Evolutionary conservation across 73 alveolate genomes (phyloP), one percentile per base, ranked within the genome.

Genomic region (Paramecium octaurelia): DNA sequence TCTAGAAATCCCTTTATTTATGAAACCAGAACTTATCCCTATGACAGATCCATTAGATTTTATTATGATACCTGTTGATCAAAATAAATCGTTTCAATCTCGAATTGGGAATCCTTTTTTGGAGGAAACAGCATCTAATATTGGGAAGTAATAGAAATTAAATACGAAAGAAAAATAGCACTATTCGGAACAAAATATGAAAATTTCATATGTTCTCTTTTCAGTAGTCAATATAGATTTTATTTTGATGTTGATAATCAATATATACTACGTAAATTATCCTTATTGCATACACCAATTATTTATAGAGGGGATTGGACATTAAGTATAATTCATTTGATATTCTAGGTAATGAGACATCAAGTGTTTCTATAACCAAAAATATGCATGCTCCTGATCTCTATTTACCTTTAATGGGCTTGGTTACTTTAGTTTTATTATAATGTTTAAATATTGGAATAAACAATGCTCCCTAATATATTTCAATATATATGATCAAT

Each of bases 321-420:
- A 24, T 29, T 59, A 59, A 59, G 77, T 59, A 59, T 59, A 36
- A 44, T 12, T 14, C 9, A 16, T 12, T 48, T 8, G 21, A 18
- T 54, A 18, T 5, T 54, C 4, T 54, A 54, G 31, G 21, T 54
- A 18, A 54, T 54, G 69, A 54, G 14, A 54, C 69, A n/a, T 54
- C 18, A 12, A 54, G 21, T 35, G 5, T 54, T 54, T 54, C 34
- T 0, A 54, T 0, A 18, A 54, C 69, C 12, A 54, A 89, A 23
- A 89, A 89, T 89, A 31, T 83, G 11, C 85, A 89, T 35, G 73
- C 92, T 21, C 92, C 86, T 71, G 94, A 89, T 89, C 46, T 70
- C 6, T 89, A 89, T 73, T 42, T 89, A 6, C 94, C 94, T 21
- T 29, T 89, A 24, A 89, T 89, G 94, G 58, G 92, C 29, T 44